phyloP scores from a whole-genome alignment of 148 eudicot genomes.

The Mesembryanthemum crystallinum region DNA sequence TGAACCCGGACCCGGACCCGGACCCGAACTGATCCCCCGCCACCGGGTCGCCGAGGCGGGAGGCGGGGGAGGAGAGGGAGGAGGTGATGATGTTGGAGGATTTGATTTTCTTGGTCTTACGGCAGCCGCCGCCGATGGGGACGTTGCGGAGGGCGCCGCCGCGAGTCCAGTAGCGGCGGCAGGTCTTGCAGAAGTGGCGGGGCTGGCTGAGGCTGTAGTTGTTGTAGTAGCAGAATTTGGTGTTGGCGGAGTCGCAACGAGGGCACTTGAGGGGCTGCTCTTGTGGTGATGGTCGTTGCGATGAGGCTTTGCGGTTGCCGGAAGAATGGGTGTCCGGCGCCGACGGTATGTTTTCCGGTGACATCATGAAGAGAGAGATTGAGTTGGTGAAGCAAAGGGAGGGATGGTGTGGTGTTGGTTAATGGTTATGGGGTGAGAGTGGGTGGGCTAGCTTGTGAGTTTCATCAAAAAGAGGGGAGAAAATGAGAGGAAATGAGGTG shows the following conservation, averaged over 20 bases:
- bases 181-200: slow-evolving; percentile 87
- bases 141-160: slow-evolving; percentile 92
- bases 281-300: slow-evolving; percentile 28
- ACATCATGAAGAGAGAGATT: slow-evolving; percentile 40
- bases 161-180: slow-evolving; percentile 86
- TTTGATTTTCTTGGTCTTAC: slow-evolving; percentile 59
- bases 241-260: slow-evolving; percentile 83
- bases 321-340: slow-evolving; percentile 19
- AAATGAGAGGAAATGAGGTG: neutral
- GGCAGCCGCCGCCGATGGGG: slow-evolving; percentile 86
- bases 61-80: slow-evolving; percentile 2
- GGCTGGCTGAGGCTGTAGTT: slow-evolving; percentile 90
- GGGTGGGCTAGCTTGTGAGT: slow-evolving; percentile 26
- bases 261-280: slow-evolving; percentile 58
- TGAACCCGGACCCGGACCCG: slow-evolving; percentile 33
- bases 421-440: slow-evolving; percentile 3
- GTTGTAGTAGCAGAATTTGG: slow-evolving; percentile 96
- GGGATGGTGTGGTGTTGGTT: neutral
- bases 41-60: neutral
- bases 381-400: neutral
- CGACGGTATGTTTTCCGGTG: slow-evolving; percentile 36
- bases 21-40: neutral
- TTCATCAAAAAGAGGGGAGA: slow-evolving; percentile 4
- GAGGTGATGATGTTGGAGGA: slow-evolving; percentile 30
- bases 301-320: slow-evolving; percentile 23